Base-by-base conservation (phyloP, 441 rosid genomes). In the Populus hybrid region DNA sequence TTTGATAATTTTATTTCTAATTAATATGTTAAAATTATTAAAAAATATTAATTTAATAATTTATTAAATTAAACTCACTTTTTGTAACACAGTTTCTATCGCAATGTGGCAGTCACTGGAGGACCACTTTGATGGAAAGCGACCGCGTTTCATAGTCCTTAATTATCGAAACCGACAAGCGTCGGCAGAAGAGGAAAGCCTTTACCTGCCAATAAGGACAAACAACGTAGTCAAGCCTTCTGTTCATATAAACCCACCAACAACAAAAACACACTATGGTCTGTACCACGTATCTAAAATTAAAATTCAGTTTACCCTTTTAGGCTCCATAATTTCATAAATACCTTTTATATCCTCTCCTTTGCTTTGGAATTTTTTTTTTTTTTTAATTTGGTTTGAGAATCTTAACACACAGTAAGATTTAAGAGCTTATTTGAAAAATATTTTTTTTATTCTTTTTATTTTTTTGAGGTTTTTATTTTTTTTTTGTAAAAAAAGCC, bases 141-240 rank as follows among this genome's bases (percentile, higher is more conserved):
- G 32, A 30, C 32, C 32, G 32, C 32, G 32, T 30, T 30, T 30
- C 32, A 30, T 30, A 0, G 26, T 32, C 21, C 61, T 72, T 66
- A 67, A 65, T 72, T 53, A 28, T 6, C 57, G 82, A 82, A 67
- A 46, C 69, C 65, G 88, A 84, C 88, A 59, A 78, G 85, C 91
- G 89, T 88, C 89, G 91, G 89, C 91, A 83, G 83, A 30, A 14
- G 34, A 18, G 0, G 3, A 28, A 53, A 57, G 28, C 24, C 32
- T 34, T 53, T 74, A 24, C 67, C 35, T 21, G 18, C 32, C 77
- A 18, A 42, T 42, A n/a, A 2, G 21, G 69, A 40, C 71, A 66
- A 28, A 40, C 30, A 16, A 30, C 32, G 32, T 30, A 30, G 32
- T 30, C 32, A 30, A 30, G 32, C 32, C 32, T 3, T 30, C 32